Percentiles rank a stretch among this genome's conserved stretches.
Conservation (phyloP, 306 rosid genomes). For the Arachis stenosperma region DNA sequence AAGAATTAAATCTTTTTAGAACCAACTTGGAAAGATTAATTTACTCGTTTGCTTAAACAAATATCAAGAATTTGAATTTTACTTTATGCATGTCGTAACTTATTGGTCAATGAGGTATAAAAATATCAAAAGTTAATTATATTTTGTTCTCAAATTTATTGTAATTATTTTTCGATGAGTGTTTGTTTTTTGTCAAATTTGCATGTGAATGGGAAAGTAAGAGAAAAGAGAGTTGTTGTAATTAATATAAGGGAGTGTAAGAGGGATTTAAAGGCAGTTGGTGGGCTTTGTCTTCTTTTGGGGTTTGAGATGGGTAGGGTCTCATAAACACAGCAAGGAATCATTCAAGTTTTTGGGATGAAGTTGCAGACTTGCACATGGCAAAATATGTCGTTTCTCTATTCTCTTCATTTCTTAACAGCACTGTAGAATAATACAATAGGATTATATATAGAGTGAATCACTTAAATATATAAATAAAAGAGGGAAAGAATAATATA, state of each 20-base stretch:
- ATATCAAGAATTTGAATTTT: too few species aligned
- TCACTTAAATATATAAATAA: background rate
- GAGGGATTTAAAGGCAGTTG: conserved; percentile 48
- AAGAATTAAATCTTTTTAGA: too few species aligned
- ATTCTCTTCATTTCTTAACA: conserved; percentile 12
- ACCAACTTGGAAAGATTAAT: too few species aligned
- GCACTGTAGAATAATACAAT: conserved; percentile 39
- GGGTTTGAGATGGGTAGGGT: conserved; percentile 66
- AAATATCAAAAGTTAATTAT: too few species aligned
- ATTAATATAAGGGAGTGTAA: conserved; percentile 43
- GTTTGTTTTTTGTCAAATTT: conserved; percentile 33
- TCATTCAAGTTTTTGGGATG: conserved; percentile 52
- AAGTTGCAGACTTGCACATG: conserved; percentile 70
- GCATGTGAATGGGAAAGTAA: conserved; percentile 55
- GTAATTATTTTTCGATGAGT: conserved; percentile 10
- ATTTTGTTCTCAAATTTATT: background rate
- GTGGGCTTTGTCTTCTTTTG: conserved; percentile 64
- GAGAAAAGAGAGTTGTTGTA: conserved; percentile 5
- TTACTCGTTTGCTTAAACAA: too few species aligned
- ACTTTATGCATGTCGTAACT: too few species aligned
- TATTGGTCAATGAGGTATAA: too few species aligned
- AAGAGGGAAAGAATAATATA: too few species aligned
- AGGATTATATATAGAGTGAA: conserved; percentile 41
- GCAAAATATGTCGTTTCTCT: conserved; percentile 58
- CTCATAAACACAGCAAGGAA: conserved; percentile 47